These are phyloP conservation scores for Pelargonium cotyledonis DNA, from an alignment of 441 rosid genomes.

Conservation along the genomic window DNA sequence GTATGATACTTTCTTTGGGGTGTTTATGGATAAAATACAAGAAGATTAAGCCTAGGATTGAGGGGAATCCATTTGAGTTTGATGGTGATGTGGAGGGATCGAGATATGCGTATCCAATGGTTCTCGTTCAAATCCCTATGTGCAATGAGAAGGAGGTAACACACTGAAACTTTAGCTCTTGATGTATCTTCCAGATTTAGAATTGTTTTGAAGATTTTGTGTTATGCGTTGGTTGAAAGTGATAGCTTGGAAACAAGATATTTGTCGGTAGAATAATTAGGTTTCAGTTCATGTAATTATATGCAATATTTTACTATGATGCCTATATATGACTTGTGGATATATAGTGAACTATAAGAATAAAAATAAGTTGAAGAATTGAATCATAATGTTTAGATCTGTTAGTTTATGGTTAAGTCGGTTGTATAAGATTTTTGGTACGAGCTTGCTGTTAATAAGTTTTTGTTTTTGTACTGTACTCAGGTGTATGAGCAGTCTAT, in stretches of 20 bases:
- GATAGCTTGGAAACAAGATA: too few species aligned
- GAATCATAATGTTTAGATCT: neutral
- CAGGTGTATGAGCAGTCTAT: constrained; percentile 93
- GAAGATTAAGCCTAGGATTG: constrained; percentile 62
- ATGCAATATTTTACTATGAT: neutral
- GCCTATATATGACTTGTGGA: neutral
- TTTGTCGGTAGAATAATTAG: neutral
- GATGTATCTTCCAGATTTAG: constrained; percentile 9
- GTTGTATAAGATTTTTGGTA: too few species aligned
- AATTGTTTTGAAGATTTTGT: neutral
- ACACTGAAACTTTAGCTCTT: neutral
- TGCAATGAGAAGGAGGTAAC: constrained; percentile 89
- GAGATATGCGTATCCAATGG: constrained; percentile 62
- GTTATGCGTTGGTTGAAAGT: neutral
- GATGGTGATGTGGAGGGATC: constrained; percentile 49
- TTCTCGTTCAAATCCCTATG: constrained; percentile 97
- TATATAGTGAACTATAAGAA: neutral
- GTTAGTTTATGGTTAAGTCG: neutral
- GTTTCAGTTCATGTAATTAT: neutral
- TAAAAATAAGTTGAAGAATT: neutral
- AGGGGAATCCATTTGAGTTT: constrained; percentile 51
- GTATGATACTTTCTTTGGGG: constrained; percentile 66
- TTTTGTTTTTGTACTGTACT: neutral
- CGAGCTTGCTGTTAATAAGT: neutral
- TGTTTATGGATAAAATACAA: constrained; percentile 84